Conservation (phyloP, 108 stramenopile genomes). For the Cyclotella choctawhatcheeana region DNA sequence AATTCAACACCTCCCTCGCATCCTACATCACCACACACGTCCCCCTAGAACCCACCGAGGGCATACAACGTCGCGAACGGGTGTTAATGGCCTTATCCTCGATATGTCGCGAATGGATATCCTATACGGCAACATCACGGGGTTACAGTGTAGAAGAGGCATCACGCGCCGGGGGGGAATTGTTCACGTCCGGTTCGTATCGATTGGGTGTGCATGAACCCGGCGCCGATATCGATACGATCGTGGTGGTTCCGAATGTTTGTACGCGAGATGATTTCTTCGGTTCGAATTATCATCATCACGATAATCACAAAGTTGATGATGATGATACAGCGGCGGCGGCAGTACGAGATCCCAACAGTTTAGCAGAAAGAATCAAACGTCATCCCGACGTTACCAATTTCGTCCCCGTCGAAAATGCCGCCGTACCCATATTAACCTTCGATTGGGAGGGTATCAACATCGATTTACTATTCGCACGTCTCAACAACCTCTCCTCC, state of each 20-base stretch:
- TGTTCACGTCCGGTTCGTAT: slow-evolving; percentile 94
- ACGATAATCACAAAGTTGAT: no score
- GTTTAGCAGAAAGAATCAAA: slow-evolving; percentile 86
- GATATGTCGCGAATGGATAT: slow-evolving; percentile 78
- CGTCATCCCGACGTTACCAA: slow-evolving; percentile 88
- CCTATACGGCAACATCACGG: slow-evolving; percentile 58
- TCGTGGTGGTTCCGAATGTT: slow-evolving; percentile 85
- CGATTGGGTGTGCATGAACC: slow-evolving; percentile 96
- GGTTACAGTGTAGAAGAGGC: slow-evolving; percentile 70
- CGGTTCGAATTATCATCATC: slow-evolving; percentile 54
- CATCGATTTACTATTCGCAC: slow-evolving; percentile 96
- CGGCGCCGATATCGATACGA: slow-evolving; percentile 95
- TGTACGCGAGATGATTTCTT: slow-evolving; percentile 96
- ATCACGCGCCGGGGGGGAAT: slow-evolving; percentile 76
- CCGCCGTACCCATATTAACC: slow-evolving; percentile 97
- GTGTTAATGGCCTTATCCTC: slow-evolving; percentile 76
- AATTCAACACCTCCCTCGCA: slow-evolving; percentile 59
- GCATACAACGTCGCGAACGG: slow-evolving; percentile 79
- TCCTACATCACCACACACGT: slow-evolving; percentile 60
- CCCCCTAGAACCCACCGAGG: slow-evolving; percentile 77
- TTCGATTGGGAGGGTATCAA: slow-evolving; percentile 97
- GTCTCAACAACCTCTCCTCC: slow-evolving; percentile 78
- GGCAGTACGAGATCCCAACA: slow-evolving; percentile 64
- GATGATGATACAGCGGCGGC: no score
- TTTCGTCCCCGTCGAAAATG: slow-evolving; percentile 91